Base-by-base conservation (phyloP, 176 grass and related monocot genomes). In the Urochloa ruziziensis region DNA sequence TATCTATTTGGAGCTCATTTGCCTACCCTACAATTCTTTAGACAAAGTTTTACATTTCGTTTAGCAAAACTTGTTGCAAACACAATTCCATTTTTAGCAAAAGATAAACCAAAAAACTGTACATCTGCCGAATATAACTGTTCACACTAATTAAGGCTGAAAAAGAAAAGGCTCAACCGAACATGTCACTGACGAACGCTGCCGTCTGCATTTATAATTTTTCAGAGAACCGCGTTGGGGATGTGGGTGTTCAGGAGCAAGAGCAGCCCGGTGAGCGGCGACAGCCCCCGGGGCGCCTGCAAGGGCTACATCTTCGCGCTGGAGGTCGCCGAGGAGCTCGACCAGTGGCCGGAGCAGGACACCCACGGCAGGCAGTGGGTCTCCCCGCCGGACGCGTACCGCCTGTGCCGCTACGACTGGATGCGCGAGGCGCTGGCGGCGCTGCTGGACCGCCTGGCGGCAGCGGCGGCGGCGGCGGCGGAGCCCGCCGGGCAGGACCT, bases 161-260 rank as follows among this genome's bases (percentile, higher is more conserved):
- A 34, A 6, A 3, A n/a, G n/a, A n/a, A n/a, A n/a, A n/a, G n/a
- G 10, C 75, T 29, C 16, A 27, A 37, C 29, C 19, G 23, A 72
- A 33, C 23, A 23, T 44, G 12, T 46, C 17, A 10, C 48, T 68
- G 27, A 48, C 10, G 13, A 36, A 65, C 8, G 15, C 15, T 24
- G 28, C 19, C 40, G 68, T 44, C 29, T 58, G 49, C 58, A 39
- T 54, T 9, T 33, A 6, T 17, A 9, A 30, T 47, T 24, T 19
- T 53, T 10, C 91, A 98, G 96, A 82, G 77, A 73, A 70, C 27
- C 49, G 70, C 84, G 24, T 71, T 98, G 32, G 96, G 96, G 62
- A 40, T 82, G 29, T 98, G 96, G 96, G 83, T 90, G 49, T 90
- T 98, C 64, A 88, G 85, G 80, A 98, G 96, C 87, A 98, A 98